Percentiles rank a stretch among this genome's conserved stretches.
phyloP scores from a whole-genome alignment of 208 protist genomes.

The Leptomonas pyrrhocoris region DNA sequence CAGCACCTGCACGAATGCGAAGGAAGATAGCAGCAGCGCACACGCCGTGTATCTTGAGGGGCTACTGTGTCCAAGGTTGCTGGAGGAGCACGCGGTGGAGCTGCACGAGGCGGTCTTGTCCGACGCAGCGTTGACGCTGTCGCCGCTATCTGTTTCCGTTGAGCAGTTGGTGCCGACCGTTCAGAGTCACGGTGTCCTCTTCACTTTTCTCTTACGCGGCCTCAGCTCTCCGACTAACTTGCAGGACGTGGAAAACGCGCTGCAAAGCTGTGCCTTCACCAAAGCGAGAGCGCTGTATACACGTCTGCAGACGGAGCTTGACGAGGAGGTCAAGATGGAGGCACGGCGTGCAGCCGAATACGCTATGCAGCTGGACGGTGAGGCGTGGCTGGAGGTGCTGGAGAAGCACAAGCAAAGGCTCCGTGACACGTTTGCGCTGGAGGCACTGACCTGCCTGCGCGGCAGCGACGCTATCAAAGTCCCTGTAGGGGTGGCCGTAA shows the following conservation, averaged over 20 bases:
- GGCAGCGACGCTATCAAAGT: background rate
- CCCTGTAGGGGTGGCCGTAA: slow-evolving; percentile 10
- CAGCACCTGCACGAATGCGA: too few species aligned
- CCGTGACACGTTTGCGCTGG: slow-evolving; percentile 24
- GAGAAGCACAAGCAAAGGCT: slow-evolving; percentile 7
- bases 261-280: slow-evolving; percentile 15
- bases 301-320: background rate
- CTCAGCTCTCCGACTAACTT: background rate
- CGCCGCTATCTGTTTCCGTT: background rate
- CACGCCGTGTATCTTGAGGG: slow-evolving; percentile 21
- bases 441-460: slow-evolving; percentile 26
- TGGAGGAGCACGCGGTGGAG: slow-evolving; percentile 9
- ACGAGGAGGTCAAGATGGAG: background rate
- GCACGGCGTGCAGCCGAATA: background rate
- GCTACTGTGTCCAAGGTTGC: slow-evolving; percentile 6
- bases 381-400: slow-evolving; percentile 21
- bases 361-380: slow-evolving; percentile 13
- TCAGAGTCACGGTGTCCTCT: background rate
- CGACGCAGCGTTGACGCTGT: background rate
- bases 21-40: slow-evolving; percentile 1
- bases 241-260: background rate
- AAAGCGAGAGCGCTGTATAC: background rate
- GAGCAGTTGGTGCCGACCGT: background rate
- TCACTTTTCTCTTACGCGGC: slow-evolving; percentile 20
- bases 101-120: slow-evolving; percentile 7